phyloP scores from a whole-genome alignment of 495 filamentous ascomycete genomes.

The Penicillium argentinense region DNA sequence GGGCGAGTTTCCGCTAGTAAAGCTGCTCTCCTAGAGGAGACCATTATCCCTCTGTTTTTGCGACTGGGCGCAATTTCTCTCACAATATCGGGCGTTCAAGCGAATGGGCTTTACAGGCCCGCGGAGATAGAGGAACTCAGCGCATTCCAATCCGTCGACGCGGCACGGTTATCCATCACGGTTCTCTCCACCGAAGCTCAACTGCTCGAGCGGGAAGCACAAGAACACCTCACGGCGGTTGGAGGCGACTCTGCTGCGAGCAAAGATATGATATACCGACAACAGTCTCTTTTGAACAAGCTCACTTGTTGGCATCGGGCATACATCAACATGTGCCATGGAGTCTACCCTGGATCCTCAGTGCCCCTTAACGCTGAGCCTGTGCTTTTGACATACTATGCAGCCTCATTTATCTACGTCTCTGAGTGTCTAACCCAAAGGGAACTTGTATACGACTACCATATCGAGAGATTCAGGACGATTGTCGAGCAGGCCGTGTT shows the following conservation, averaged over 20 bases:
- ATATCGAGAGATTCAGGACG: slow-evolving; percentile 21
- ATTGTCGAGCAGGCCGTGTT: slow-evolving; percentile 30
- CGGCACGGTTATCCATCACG: slow-evolving; percentile 17
- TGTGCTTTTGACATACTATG: slow-evolving; percentile 10
- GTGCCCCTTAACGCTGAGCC: slow-evolving; percentile 6
- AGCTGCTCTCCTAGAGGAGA: slow-evolving; percentile 19
- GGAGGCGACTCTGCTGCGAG: not conserved
- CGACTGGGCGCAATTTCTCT: slow-evolving; percentile 22
- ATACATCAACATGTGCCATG: slow-evolving; percentile 6
- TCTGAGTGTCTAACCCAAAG: slow-evolving; percentile 6
- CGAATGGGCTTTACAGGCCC: slow-evolving; percentile 12
- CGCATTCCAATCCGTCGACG: slow-evolving; percentile 13
- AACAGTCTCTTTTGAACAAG: slow-evolving; percentile 8
- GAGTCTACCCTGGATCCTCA: not conserved
- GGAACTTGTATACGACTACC: slow-evolving; percentile 20
- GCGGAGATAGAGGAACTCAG: not conserved
- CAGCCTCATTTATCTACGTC: slow-evolving; percentile 12
- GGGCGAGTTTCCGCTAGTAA: slow-evolving; percentile 12
- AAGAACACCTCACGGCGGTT: not conserved
- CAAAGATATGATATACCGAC: slow-evolving; percentile 4
- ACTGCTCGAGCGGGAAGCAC: slow-evolving; percentile 22
- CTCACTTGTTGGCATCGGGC: slow-evolving; percentile 8
- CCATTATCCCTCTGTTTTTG: slow-evolving; percentile 24
- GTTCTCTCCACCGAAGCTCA: slow-evolving; percentile 16
- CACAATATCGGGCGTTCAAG: slow-evolving; percentile 18